These are phyloP conservation scores for Malus asiatica DNA, from an alignment of 306 rosid genomes.

Conservation along the genomic window DNA sequence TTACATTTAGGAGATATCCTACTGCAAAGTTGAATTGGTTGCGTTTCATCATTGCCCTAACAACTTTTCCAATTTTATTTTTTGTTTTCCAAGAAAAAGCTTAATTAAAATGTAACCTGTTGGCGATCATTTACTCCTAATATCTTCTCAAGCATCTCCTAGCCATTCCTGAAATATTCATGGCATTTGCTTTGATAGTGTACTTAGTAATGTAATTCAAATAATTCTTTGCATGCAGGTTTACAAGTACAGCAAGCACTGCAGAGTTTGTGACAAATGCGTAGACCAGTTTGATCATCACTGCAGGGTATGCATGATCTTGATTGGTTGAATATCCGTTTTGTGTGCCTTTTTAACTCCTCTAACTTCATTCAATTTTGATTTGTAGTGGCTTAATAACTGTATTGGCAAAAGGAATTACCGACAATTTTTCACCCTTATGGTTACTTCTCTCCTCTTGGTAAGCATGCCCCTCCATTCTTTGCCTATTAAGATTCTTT, in stretches of 20 bases:
- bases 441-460: slow-evolving; percentile 93
- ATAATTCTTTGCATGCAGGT: slow-evolving; percentile 47
- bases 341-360: slow-evolving; percentile 6
- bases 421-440: slow-evolving; percentile 82
- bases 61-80: not conserved
- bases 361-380: slow-evolving; percentile 14
- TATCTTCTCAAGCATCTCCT: slow-evolving; percentile 2
- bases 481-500: slow-evolving; percentile 10
- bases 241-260: slow-evolving; percentile 94
- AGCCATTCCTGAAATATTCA: not conserved
- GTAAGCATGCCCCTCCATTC: slow-evolving; percentile 49
- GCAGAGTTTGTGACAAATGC: slow-evolving; percentile 96
- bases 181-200: not conserved
- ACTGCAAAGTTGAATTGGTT: not conserved
- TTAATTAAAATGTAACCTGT: slow-evolving; percentile 3
- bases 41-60: not conserved
- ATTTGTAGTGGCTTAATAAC: slow-evolving; percentile 93
- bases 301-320: slow-evolving; percentile 64
- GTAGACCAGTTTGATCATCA: slow-evolving; percentile 94
- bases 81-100: not conserved
- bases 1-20: not conserved
- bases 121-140: not conserved
- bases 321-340: slow-evolving; percentile 3
- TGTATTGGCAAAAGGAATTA: slow-evolving; percentile 87
- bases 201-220: slow-evolving; percentile 2